phyloP scores from a whole-genome alignment of 2,329 filamentous ascomycete species.

The Pseudogymnoascus pannorum region DNA sequence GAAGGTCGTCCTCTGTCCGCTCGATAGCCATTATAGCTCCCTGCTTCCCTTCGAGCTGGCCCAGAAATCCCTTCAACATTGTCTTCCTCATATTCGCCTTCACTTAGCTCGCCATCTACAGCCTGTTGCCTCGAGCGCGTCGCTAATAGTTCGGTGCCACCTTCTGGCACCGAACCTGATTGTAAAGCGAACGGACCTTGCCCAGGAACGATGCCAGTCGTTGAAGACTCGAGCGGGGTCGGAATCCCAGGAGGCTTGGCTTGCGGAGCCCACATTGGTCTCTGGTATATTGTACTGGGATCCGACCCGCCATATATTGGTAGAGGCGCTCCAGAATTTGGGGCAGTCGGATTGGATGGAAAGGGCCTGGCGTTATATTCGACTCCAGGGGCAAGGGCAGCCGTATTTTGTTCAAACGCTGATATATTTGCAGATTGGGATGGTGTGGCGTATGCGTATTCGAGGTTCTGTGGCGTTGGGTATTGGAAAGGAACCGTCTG shows the following conservation, averaged over 20 bases:
- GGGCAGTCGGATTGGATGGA: constrained; percentile 21
- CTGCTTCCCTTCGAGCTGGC: neutral
- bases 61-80: neutral
- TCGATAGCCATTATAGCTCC: neutral
- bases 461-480: neutral
- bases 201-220: neutral
- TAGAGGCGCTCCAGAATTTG: constrained; percentile 22
- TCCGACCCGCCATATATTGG: constrained; percentile 28
- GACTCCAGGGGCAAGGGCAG: neutral
- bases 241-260: neutral
- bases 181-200: neutral
- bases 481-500: neutral
- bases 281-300: constrained; percentile 11
- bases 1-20: neutral
- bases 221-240: neutral
- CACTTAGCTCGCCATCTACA: constrained; percentile 66
- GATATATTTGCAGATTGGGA: constrained; percentile 19
- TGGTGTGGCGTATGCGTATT: constrained; percentile 18
- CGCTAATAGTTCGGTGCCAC: neutral
- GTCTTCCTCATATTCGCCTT: constrained; percentile 52
- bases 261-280: neutral
- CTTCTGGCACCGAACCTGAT: neutral
- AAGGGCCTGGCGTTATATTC: neutral
- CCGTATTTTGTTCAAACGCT: constrained; percentile 25
- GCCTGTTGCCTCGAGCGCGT: constrained; percentile 14